Percentiles rank a stretch among this genome's conserved stretches.
Evolutionary conservation across 768 basidiomycete genomes (phyloP).

Genomic region (Kwoniella shandongensis): DNA sequence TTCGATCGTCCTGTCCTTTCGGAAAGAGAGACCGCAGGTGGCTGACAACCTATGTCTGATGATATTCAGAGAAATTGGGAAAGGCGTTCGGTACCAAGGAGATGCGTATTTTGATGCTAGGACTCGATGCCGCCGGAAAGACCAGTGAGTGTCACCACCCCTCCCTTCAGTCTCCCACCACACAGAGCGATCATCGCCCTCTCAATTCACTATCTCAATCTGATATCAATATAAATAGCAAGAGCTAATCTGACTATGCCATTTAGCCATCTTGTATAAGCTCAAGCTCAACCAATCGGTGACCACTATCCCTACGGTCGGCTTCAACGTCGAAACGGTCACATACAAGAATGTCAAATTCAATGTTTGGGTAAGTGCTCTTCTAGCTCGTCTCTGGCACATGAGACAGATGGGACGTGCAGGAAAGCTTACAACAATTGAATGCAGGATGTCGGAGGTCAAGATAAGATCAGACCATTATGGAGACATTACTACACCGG

Average conservation of each 20-base stretch:
- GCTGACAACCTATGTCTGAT: not conserved
- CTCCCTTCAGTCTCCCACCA: no score
- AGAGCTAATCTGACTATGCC: not conserved
- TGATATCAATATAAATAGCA: no score
- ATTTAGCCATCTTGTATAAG: conserved; percentile 96
- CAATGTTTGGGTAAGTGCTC: conserved; percentile 54
- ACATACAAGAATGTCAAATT: conserved; percentile 88
- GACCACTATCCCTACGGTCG: conserved; percentile 97
- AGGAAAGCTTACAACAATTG: not conserved
- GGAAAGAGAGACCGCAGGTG: no score
- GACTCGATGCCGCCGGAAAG: conserved; percentile 96
- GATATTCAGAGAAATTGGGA: conserved; percentile 60
- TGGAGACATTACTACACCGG: conserved; percentile 99
- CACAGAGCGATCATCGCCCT: no score
- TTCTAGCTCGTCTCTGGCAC: not conserved
- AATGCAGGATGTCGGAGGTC: conserved; percentile 97
- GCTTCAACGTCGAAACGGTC: conserved; percentile 98
- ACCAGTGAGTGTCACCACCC: conserved; percentile 77
- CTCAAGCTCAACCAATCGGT: conserved; percentile 98
- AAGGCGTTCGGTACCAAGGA: conserved; percentile 98
- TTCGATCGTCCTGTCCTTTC: no score
- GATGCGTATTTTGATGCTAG: conserved; percentile 96
- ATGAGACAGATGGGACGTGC: not conserved
- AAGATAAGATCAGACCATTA: conserved; percentile 96
- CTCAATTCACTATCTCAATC: no score